Percentiles rank a stretch among this genome's conserved stretches.
phyloP scores from a whole-genome alignment of 2,329 filamentous ascomycete genomes.

The Venturiaceae sp. region DNA sequence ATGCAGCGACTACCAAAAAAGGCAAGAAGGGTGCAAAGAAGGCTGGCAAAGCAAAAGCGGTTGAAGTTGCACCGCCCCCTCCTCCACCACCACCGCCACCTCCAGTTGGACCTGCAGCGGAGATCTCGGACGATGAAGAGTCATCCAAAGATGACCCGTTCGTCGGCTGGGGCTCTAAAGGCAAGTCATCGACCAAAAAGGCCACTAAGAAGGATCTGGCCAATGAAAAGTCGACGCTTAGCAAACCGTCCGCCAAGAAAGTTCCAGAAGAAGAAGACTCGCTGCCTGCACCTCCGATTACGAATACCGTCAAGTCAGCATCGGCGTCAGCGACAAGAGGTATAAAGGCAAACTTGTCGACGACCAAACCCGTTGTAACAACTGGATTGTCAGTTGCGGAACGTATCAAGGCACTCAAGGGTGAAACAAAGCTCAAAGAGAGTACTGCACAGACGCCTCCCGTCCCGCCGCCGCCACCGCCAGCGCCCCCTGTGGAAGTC shows the following conservation, averaged over 20 bases:
- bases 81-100: constrained; percentile 16
- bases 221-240: constrained; percentile 6
- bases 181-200: constrained; percentile 23
- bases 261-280: constrained; percentile 30
- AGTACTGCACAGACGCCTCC: constrained; percentile 20
- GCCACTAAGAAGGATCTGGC: constrained; percentile 31
- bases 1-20: constrained; percentile 10
- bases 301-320: constrained; percentile 14
- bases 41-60: constrained; percentile 13
- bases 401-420: constrained; percentile 37
- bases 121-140: constrained; percentile 12
- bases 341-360: constrained; percentile 25
- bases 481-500: constrained; percentile 10
- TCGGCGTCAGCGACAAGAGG: background rate
- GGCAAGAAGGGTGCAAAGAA: constrained; percentile 18
- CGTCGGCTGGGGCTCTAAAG: constrained; percentile 11
- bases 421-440: constrained; percentile 28
- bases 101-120: constrained; percentile 13
- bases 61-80: constrained; percentile 11
- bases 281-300: constrained; percentile 21
- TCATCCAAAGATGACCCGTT: constrained; percentile 17
- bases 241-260: constrained; percentile 25
- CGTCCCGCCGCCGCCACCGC: constrained; percentile 23
- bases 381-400: constrained; percentile 27
- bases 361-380: constrained; percentile 31